phyloP scores from a whole-genome alignment of 495 filamentous ascomycete genomes.

The Neurospora sp. region DNA sequence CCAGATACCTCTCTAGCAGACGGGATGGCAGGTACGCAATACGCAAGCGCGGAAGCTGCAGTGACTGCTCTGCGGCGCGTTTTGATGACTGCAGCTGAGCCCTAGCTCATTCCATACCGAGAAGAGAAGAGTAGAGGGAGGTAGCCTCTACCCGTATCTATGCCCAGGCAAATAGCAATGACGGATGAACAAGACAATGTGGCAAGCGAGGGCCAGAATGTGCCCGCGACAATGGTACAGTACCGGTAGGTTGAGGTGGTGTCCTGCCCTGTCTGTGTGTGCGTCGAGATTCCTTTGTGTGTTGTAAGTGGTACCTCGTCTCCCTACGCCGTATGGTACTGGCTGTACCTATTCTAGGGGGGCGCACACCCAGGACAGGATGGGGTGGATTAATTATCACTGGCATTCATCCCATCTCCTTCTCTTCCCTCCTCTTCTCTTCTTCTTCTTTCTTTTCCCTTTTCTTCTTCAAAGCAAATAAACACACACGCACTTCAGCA shows the following conservation, averaged over 20 bases:
- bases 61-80: background rate
- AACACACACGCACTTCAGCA: slow-evolving; percentile 30
- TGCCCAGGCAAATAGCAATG: background rate
- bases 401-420: slow-evolving; percentile 4
- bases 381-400: slow-evolving; percentile 1
- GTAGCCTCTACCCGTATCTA: background rate
- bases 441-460: slow-evolving; percentile 12
- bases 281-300: background rate
- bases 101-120: background rate
- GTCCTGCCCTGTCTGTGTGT: background rate
- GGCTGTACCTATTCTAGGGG: background rate
- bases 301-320: background rate
- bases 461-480: slow-evolving; percentile 32
- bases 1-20: background rate
- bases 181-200: background rate
- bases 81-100: background rate
- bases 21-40: background rate
- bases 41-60: background rate
- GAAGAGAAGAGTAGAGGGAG: background rate
- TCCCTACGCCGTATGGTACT: background rate
- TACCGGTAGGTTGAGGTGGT: background rate
- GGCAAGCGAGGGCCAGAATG: background rate
- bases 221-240: background rate
- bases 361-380: background rate
- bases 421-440: slow-evolving; percentile 17